Conservation (phyloP, 345 rosid genomes). For the Eutrema yunnanense region DNA sequence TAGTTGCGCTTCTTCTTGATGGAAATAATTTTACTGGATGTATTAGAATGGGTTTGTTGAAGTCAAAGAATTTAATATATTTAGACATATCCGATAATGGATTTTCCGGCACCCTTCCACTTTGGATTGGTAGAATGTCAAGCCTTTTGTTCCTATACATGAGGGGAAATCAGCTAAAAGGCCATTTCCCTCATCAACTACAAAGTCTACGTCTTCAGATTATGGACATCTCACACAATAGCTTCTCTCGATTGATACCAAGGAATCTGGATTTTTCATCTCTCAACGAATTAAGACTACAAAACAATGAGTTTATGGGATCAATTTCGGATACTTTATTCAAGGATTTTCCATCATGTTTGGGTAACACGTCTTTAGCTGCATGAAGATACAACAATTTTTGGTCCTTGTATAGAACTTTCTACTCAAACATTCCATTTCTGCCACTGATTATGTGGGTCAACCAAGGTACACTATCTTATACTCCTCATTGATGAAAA, state of each 20-base stretch:
- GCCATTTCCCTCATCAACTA: background rate
- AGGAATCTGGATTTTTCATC: background rate
- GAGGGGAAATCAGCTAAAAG: background rate
- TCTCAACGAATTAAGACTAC: background rate
- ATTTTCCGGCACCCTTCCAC: no score
- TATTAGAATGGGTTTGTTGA: background rate
- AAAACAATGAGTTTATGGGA: background rate
- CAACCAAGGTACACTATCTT: no score
- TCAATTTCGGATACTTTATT: background rate
- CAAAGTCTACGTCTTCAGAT: background rate
- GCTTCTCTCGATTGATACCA: background rate
- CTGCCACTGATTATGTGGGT: no score
- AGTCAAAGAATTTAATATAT: no score
- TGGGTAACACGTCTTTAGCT: no score
- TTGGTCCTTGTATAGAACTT: no score
- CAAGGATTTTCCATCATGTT: no score
- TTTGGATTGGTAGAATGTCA: no score
- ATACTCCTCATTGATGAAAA: background rate
- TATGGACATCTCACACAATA: background rate
- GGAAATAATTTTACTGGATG: background rate
- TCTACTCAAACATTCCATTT: no score
- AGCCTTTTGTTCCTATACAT: no score
- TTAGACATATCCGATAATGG: no score
- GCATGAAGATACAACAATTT: no score
- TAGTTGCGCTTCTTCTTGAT: background rate